Evolutionary conservation across 768 basidiomycete species (phyloP).

Genomic region (Zangia roseola): DNA sequence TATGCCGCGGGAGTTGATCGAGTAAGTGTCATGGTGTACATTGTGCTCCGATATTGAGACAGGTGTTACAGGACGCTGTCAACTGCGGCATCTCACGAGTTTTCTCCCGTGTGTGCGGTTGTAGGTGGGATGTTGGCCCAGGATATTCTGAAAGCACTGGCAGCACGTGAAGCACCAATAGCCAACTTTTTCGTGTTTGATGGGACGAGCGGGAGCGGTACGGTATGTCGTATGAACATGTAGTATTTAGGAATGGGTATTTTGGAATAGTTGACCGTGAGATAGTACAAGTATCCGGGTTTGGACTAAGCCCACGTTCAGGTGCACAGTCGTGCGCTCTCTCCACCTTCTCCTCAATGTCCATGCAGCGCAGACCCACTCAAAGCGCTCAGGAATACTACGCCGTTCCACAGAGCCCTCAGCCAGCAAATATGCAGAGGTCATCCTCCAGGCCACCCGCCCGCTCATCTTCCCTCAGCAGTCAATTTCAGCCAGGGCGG

Average conservation of each 20-base stretch:
- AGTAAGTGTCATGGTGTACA: slow-evolving; percentile 40
- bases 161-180: slow-evolving; percentile 88
- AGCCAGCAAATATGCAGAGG: slow-evolving; percentile 35
- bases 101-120: slow-evolving; percentile 92
- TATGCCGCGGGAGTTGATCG: slow-evolving; percentile 57
- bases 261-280: slow-evolving; percentile 10
- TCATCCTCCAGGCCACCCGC: slow-evolving; percentile 24
- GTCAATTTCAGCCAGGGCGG: slow-evolving; percentile 38
- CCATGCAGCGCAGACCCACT: slow-evolving; percentile 45
- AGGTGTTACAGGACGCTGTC: slow-evolving; percentile 55
- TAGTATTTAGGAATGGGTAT: slow-evolving; percentile 12
- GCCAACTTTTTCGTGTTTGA: slow-evolving; percentile 92
- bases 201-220: slow-evolving; percentile 74
- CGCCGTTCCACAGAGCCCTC: slow-evolving; percentile 64
- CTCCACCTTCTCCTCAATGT: slow-evolving; percentile 12
- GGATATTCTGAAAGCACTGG: slow-evolving; percentile 89
- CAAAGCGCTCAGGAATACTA: slow-evolving; percentile 56
- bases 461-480: slow-evolving; percentile 27
- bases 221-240: slow-evolving; percentile 58
- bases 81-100: slow-evolving; percentile 74
- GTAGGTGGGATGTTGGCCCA: slow-evolving; percentile 94
- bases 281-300: slow-evolving; percentile 14
- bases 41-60: slow-evolving; percentile 6
- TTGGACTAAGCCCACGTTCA: slow-evolving; percentile 27
- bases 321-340: slow-evolving; percentile 5